phyloP scores from a whole-genome alignment of 441 rosid species.

The Populus trichocarpa region DNA sequence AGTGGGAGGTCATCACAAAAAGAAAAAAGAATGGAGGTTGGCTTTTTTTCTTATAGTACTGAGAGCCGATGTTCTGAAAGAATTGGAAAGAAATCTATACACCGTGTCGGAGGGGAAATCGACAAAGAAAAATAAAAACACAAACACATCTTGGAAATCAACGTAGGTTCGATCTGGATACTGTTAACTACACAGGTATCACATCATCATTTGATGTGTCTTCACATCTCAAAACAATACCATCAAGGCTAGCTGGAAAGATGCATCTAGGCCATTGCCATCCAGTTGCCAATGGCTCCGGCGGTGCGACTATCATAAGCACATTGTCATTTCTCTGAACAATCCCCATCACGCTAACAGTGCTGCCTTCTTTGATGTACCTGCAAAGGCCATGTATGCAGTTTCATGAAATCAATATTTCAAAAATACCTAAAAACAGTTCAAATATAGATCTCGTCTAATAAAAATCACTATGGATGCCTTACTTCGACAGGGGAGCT shows the following conservation, averaged over 20 bases:
- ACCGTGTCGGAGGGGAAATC: background rate
- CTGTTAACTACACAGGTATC: conserved; percentile 50
- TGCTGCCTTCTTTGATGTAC: conserved; percentile 90
- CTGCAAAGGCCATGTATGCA: conserved; percentile 20
- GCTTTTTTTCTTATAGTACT: background rate
- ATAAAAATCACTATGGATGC: background rate
- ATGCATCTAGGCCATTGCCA: conserved; percentile 77
- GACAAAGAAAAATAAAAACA: background rate
- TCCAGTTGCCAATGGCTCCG: conserved; percentile 75
- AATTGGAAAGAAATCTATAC: background rate
- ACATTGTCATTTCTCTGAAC: conserved; percentile 84
- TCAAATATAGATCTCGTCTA: background rate
- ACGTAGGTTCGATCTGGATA: background rate
- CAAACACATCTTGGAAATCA: background rate
- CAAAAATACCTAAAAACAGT: background rate
- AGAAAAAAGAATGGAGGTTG: background rate
- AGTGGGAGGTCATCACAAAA: background rate
- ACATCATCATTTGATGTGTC: conserved; percentile 79
- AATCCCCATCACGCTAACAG: conserved; percentile 84
- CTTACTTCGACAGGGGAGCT: background rate
- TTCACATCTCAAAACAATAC: conserved; percentile 82
- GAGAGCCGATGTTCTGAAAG: background rate
- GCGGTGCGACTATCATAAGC: conserved; percentile 74
- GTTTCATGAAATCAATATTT: background rate
- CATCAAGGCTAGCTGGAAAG: conserved; percentile 77